Conservation (phyloP, 768 basidiomycete genomes). For the Kwoniella botswanensis region DNA sequence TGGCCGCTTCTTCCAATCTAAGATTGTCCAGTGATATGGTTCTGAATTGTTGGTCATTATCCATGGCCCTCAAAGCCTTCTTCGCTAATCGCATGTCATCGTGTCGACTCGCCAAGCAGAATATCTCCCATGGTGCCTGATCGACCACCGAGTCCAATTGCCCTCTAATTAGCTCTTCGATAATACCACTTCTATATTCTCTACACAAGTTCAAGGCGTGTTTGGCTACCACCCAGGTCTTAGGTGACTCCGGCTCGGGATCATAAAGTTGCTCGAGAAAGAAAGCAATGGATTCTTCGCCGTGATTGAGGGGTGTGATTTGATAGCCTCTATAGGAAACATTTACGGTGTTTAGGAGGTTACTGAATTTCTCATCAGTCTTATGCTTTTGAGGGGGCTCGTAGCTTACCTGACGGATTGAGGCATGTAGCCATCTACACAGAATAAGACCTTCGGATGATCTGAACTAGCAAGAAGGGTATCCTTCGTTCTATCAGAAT, state of each 20-base stretch:
- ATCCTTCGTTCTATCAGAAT: slow-evolving; percentile 1
- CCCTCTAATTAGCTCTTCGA: neutral
- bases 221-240: neutral
- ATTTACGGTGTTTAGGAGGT: no score
- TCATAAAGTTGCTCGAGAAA: neutral
- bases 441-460: neutral
- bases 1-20: neutral
- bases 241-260: neutral
- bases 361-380: neutral
- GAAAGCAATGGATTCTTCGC: neutral
- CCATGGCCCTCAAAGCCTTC: neutral
- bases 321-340: neutral
- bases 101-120: neutral
- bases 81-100: neutral
- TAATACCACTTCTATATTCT: neutral
- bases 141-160: neutral
- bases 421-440: neutral
- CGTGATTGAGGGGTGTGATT: neutral
- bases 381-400: neutral
- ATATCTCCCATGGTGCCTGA: neutral
- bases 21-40: neutral
- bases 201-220: neutral
- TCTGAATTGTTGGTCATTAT: neutral
- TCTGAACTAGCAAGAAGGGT: neutral
- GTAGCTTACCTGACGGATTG: neutral